A percentile compares a stretch with the other conserved stretches of the same genome.
These are phyloP conservation scores for Gamarada debralockiae DNA, from an alignment of 495 filamentous ascomycete genomes.

Conservation along the genomic window DNA sequence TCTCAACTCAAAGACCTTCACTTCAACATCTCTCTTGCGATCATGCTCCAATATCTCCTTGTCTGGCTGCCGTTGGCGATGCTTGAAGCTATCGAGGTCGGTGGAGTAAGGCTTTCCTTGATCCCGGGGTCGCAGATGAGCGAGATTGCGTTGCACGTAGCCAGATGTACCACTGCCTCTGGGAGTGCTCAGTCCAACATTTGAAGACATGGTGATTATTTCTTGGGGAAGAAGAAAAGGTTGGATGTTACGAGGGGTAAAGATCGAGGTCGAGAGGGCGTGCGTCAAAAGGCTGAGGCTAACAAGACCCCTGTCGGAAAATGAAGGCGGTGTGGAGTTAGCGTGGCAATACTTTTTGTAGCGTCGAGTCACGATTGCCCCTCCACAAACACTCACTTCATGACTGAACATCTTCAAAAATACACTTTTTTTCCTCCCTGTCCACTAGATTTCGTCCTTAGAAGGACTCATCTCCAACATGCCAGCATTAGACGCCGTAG, in stretches of 20 bases:
- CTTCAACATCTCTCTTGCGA: slow-evolving; percentile 79
- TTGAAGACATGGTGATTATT: slow-evolving; percentile 71
- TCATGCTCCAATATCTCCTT: slow-evolving; percentile 92
- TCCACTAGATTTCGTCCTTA: not conserved
- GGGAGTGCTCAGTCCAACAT: slow-evolving; percentile 95
- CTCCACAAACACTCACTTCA: not conserved
- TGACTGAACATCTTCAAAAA: not conserved
- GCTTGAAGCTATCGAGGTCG: slow-evolving; percentile 47
- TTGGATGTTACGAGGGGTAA: not conserved
- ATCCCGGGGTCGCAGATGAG: slow-evolving; percentile 78
- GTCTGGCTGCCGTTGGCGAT: slow-evolving; percentile 81
- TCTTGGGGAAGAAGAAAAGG: not conserved
- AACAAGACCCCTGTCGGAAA: not conserved
- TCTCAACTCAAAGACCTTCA: slow-evolving; percentile 85
- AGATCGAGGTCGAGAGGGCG: not conserved
- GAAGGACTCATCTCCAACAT: slow-evolving; percentile 2
- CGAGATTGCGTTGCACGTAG: slow-evolving; percentile 93
- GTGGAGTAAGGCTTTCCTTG: slow-evolving; percentile 54
- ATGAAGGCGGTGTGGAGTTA: slow-evolving; percentile 3
- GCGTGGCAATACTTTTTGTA: slow-evolving; percentile 10
- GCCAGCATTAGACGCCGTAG: slow-evolving; percentile 15
- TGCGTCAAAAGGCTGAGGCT: not conserved
- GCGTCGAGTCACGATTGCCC: slow-evolving; percentile 11
- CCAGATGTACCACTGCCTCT: slow-evolving; percentile 94
- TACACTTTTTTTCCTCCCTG: not conserved